Evolutionary conservation across 106 monocot species (phyloP).

Genomic region (Gastrodia elata): DNA sequence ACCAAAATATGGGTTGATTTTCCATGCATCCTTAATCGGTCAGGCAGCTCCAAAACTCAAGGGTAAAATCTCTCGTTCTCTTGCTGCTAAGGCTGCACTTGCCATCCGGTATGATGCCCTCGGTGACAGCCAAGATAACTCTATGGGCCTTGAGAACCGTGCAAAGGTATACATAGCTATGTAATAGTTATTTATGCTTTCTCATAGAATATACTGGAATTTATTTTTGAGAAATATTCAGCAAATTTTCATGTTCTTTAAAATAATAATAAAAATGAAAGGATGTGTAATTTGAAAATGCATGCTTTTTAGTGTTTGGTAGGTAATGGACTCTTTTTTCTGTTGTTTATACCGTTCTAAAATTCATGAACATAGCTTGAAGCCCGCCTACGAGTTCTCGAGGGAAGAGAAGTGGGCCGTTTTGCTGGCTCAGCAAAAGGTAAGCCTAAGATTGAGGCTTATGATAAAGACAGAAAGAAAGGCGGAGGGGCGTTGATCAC

Average conservation of each 20-base stretch:
- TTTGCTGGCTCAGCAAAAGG: constrained; percentile 80
- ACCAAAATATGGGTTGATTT: constrained; percentile 94
- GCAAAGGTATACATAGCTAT: constrained; percentile 69
- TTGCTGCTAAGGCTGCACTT: constrained; percentile 81
- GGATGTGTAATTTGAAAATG: no score
- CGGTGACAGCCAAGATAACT: constrained; percentile 60
- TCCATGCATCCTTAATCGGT: constrained; percentile 84
- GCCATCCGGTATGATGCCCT: constrained; percentile 91
- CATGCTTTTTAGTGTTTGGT: not conserved
- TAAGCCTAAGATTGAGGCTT: constrained; percentile 91
- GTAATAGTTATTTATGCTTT: not conserved
- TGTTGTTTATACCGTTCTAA: not conserved
- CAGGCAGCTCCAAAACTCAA: constrained; percentile 85
- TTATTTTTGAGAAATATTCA: no score
- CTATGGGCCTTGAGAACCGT: constrained; percentile 76
- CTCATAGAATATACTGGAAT: no score
- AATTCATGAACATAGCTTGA: constrained; percentile 48
- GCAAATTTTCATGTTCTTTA: no score
- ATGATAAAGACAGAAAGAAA: constrained; percentile 91
- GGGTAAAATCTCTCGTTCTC: constrained; percentile 89
- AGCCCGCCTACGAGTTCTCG: constrained; percentile 69
- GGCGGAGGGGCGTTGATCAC: constrained; percentile 74
- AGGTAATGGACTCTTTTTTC: not conserved
- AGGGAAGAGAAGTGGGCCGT: constrained; percentile 74
- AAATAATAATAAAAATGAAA: no score